Evolutionary conservation across 352 stramenopile genomes (phyloP).

Genomic region (Globisporangium ultimum): DNA sequence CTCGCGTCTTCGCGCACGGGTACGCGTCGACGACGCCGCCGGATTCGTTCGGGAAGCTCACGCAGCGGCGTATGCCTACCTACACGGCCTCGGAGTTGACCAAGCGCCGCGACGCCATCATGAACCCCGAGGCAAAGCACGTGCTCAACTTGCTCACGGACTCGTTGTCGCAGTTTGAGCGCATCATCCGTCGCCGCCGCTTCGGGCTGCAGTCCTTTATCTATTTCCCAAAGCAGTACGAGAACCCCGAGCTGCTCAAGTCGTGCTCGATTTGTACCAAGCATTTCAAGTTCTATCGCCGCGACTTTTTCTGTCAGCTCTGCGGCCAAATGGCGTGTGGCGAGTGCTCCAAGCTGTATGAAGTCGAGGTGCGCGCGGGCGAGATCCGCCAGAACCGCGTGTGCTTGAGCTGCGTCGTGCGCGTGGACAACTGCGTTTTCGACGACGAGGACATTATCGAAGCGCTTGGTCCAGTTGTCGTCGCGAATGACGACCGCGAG

Average conservation of each 20-base stretch:
- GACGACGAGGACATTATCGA: constrained; percentile 44
- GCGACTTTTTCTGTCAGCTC: constrained; percentile 50
- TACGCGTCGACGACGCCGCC: constrained; percentile 42
- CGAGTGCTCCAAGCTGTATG: constrained; percentile 40
- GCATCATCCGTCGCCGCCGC: constrained; percentile 52
- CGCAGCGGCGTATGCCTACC: constrained; percentile 18
- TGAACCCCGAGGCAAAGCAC: constrained; percentile 45
- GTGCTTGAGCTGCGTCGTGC: constrained; percentile 41
- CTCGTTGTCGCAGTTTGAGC: constrained; percentile 48
- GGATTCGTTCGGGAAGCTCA: constrained; percentile 24
- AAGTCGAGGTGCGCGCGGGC: constrained; percentile 37
- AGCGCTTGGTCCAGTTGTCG: constrained; percentile 38
- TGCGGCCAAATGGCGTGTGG: constrained; percentile 42
- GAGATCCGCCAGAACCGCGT: constrained; percentile 37
- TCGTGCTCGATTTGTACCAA: constrained; percentile 50
- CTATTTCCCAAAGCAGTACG: constrained; percentile 46
- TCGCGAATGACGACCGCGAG: constrained; percentile 32
- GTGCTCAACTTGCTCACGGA: constrained; percentile 44
- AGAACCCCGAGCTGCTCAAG: constrained; percentile 21
- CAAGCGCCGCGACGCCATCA: constrained; percentile 27
- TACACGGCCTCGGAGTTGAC: constrained; percentile 28
- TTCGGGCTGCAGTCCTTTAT: constrained; percentile 72
- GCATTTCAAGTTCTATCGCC: constrained; percentile 39
- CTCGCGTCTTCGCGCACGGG: constrained; percentile 38
- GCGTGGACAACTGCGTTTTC: constrained; percentile 40